A percentile compares a stretch with the other conserved stretches of the same genome.
Evolutionary conservation across 2,329 filamentous ascomycete species (phyloP).

Genomic region (Xylariaceae sp.): DNA sequence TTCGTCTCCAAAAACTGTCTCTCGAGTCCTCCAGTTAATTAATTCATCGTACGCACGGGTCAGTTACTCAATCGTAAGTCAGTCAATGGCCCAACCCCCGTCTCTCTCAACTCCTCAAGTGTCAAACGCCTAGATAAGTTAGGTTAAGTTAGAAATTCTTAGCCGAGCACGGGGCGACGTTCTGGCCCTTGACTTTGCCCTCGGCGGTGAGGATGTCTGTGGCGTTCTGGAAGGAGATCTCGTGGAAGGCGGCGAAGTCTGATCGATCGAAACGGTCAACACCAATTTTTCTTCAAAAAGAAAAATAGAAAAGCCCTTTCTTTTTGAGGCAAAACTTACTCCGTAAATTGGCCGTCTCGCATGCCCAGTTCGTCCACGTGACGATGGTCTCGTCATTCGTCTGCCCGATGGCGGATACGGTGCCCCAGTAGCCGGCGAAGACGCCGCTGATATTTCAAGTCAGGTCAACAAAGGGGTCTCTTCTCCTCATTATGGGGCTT

Average conservation of each 20-base stretch:
- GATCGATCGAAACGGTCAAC: neutral
- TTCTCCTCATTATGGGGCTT: too few species aligned
- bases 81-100: too few species aligned
- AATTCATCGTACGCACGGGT: too few species aligned
- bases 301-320: too few species aligned
- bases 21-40: too few species aligned
- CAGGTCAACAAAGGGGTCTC: too few species aligned
- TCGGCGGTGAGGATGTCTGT: slow-evolving; percentile 3
- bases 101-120: too few species aligned
- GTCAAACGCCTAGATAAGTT: too few species aligned
- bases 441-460: slow-evolving; percentile 1
- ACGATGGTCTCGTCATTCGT: slow-evolving; percentile 4
- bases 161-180: slow-evolving; percentile 3
- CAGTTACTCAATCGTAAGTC: too few species aligned
- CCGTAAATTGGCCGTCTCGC: slow-evolving; percentile 4
- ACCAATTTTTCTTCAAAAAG: neutral
- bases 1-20: too few species aligned
- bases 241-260: slow-evolving; percentile 8
- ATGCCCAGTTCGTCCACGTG: slow-evolving; percentile 6
- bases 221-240: slow-evolving; percentile 7
- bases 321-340: too few species aligned
- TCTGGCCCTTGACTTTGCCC: slow-evolving; percentile 3
- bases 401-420: neutral
- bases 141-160: slow-evolving; percentile 3
- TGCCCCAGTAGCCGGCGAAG: slow-evolving; percentile 5